A percentile compares a stretch with the other conserved stretches of the same genome.
Conservation (phyloP, 805 yeast genomes). For the Ogataea pilisensis region DNA sequence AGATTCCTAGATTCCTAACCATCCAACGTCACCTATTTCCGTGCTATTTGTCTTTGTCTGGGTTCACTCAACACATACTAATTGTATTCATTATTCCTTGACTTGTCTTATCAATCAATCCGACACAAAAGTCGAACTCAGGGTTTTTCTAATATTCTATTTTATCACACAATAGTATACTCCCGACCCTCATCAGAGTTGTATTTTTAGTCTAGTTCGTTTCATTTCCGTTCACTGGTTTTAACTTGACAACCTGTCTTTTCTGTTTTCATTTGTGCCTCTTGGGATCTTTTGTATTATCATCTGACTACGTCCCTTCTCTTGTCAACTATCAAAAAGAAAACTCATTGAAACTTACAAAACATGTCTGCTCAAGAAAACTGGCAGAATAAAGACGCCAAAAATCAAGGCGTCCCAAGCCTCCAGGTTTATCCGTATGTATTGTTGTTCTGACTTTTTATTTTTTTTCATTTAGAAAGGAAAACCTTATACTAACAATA, state of each 20-base stretch:
- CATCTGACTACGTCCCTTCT: not conserved
- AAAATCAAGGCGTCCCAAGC: conserved; percentile 7
- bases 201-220: no score
- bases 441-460: not conserved
- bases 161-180: no score
- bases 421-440: conserved; percentile 15
- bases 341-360: not conserved
- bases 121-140: no score
- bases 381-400: conserved; percentile 11
- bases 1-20: no score
- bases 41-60: no score
- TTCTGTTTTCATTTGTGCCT: not conserved
- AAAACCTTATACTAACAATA: not conserved
- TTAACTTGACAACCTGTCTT: no score
- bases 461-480: not conserved
- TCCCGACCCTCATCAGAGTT: no score
- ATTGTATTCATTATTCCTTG: no score
- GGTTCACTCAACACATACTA: no score
- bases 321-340: not conserved
- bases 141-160: not conserved
- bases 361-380: conserved; percentile 12
- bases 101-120: no score
- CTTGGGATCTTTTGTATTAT: not conserved
- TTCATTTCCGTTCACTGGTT: no score
- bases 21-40: no score